Evolutionary conservation across 805 yeast genomes (phyloP), one percentile per base, ranked within the genome.

Genomic region (Isabelozyma gotoi): DNA sequence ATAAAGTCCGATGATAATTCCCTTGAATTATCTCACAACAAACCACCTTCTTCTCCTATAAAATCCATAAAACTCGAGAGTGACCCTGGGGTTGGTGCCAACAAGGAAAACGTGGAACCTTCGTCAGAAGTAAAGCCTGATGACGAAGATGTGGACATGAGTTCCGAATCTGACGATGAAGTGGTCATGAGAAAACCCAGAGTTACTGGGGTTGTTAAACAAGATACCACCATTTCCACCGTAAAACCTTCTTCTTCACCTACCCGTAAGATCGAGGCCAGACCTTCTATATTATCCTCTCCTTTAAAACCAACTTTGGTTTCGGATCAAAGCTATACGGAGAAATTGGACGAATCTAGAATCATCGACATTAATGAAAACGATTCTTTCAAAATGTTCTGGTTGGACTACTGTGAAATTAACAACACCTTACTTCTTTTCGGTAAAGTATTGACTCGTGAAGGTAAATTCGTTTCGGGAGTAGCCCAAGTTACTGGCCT

Each of bases 321-420:
- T 19, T 40, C 62, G 11, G 47, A 54, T 19, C 44, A 55, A 7
- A 53, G 59, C 24, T 57, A 62, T 45, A 65, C 72, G 2, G 71
- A 66, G 24, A 71, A 71, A 45, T 39, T 71, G 19, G 67, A 62
- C 8, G 55, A 58, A 37, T 42, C 57, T 2, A 49, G 51, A 12
- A 44, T 61, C 15, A 38, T 57, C n/a, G 53, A 49, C 7, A 24
- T 36, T n/a, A 39, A 34, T 5, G 52, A 48, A 11, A 62, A 71
- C 3, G 77, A 76, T 36, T 52, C 73, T 0, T 77, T 90, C 59
- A 78, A 80, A 53, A 82, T 92, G 83, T 94, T 77, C 62, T 94
- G 97, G 97, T 66, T 87, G 21, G 99, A 94, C 63, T 90, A 82
- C 61, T 74, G 85, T 18, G 98, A 92, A 59, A 80, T 85, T 10